Conservation (phyloP, 2,329 filamentous ascomycete genomes). For the Bisporella sp. region DNA sequence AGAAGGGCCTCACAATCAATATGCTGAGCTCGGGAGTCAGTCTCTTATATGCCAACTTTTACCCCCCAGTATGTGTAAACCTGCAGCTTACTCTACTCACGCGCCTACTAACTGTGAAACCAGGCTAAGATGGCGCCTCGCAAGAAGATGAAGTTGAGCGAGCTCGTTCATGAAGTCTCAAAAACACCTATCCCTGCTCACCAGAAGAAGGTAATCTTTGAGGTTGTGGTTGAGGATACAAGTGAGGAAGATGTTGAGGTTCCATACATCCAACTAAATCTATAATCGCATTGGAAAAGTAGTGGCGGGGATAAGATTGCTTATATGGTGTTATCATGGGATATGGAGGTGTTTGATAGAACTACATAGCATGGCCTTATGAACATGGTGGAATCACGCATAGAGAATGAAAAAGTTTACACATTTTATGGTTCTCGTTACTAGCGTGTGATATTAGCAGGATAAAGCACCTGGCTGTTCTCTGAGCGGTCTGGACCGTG, state of each 20-base stretch:
- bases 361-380: not conserved
- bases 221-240: constrained; percentile 86
- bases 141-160: constrained; percentile 74
- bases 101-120: too few species aligned
- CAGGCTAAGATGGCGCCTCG: constrained; percentile 68
- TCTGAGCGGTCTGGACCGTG: too few species aligned
- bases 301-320: constrained; percentile 1
- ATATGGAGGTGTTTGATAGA: constrained; percentile 12
- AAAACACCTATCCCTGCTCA: constrained; percentile 88
- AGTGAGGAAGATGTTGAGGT: constrained; percentile 93
- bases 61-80: constrained; percentile 44
- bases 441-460: too few species aligned
- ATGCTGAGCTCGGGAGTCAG: constrained; percentile 99
- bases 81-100: too few species aligned
- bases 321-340: constrained; percentile 1
- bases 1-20: constrained; percentile 71
- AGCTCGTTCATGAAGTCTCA: constrained; percentile 80
- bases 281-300: constrained; percentile 29
- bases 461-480: too few species aligned
- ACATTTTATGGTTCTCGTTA: too few species aligned
- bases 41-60: constrained; percentile 90
- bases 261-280: constrained; percentile 83
- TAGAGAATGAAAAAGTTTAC: too few species aligned
- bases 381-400: too few species aligned
- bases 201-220: constrained; percentile 93